phyloP scores from a whole-genome alignment of 495 filamentous ascomycete genomes.

The Cercophora sp. region DNA sequence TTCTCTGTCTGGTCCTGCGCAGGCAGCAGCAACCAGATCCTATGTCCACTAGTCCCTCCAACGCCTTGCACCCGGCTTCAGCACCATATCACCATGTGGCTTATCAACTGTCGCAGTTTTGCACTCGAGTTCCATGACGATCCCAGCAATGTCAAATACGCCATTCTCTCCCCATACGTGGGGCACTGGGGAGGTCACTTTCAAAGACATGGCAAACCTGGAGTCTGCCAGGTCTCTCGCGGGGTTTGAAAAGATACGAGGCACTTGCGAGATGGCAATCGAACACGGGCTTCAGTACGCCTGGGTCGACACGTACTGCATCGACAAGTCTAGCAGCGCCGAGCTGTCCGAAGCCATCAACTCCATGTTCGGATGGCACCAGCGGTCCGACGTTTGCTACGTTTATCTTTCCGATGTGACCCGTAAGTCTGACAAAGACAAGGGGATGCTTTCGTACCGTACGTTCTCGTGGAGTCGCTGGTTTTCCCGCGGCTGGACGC shows the following conservation, averaged over 20 bases:
- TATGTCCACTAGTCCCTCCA: too few relatives aligned
- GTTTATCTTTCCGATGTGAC: slow-evolving; percentile 21
- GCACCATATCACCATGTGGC: slow-evolving; percentile 24
- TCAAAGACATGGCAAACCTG: slow-evolving; percentile 3
- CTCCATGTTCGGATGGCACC: slow-evolving; percentile 39
- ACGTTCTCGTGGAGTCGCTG: slow-evolving; percentile 17
- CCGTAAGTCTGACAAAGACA: neutral
- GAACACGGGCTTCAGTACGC: slow-evolving; percentile 9
- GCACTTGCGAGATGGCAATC: slow-evolving; percentile 4
- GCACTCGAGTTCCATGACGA: slow-evolving; percentile 24
- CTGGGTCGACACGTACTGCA: slow-evolving; percentile 32
- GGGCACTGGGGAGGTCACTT: slow-evolving; percentile 29
- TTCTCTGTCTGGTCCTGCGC: too few relatives aligned
- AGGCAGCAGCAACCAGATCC: too few relatives aligned
- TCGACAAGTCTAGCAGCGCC: slow-evolving; percentile 31
- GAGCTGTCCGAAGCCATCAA: slow-evolving; percentile 35
- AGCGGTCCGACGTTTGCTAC: slow-evolving; percentile 26
- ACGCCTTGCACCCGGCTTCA: too few relatives aligned
- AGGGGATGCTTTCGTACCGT: neutral
- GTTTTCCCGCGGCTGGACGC: slow-evolving; percentile 36
- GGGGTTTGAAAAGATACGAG: slow-evolving; percentile 5
- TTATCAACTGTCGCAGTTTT: slow-evolving; percentile 26
- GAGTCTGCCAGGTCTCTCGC: neutral
- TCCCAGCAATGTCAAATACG: slow-evolving; percentile 24
- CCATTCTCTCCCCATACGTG: slow-evolving; percentile 41